Base-by-base conservation (phyloP, 345 rosid genomes). In the Salix koriyanagi region DNA sequence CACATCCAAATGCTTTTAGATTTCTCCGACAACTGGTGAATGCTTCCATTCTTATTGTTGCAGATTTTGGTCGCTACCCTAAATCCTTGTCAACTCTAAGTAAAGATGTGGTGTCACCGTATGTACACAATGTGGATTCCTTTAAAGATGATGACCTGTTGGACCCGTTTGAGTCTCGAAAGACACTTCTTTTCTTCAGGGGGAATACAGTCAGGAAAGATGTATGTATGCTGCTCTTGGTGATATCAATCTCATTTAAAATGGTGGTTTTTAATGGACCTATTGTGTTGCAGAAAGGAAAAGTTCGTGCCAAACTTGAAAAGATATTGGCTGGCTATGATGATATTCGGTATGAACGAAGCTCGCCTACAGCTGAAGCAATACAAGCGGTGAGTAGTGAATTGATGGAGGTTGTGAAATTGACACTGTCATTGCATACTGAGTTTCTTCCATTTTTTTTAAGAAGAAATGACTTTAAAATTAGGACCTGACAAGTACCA, bases 1-100 rank as follows among this genome's bases (percentile, higher is more conserved):
- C 97, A 76, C 99, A 96, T 88, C 99, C 99, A n/a, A 96, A 96
- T 84, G 99, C 99, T 73, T 93, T 96, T 83, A 89, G 99, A 86
- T 96, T 93, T 86, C 91, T 88, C 32, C 88, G 98, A 77, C 89
- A 89, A 73, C 83, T 87, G 86, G 86, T 91, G 85, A 96, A 96
- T 60, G 94, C 97, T 42, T 92, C 98, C 30, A 88, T 96, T 79
- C 91, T 96, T 62, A 71, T 96, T 76, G 92, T 96, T 84, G 96
- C 85, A 75, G 99, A 96, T 83, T 96, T 96, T 67, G 98, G 96
- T 73, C 97, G 98, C 58, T 90, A 87, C 71, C 86, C 96, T 4
- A 88, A 25, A 83, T 85, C 81, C 77, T 65, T 92, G 87, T 91
- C 99, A 65, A 89, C 88, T 80, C 82, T 96, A 18, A 88, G 81